Conservation (phyloP, 2,329 filamentous ascomycete species). For the Fusarium concolor region DNA sequence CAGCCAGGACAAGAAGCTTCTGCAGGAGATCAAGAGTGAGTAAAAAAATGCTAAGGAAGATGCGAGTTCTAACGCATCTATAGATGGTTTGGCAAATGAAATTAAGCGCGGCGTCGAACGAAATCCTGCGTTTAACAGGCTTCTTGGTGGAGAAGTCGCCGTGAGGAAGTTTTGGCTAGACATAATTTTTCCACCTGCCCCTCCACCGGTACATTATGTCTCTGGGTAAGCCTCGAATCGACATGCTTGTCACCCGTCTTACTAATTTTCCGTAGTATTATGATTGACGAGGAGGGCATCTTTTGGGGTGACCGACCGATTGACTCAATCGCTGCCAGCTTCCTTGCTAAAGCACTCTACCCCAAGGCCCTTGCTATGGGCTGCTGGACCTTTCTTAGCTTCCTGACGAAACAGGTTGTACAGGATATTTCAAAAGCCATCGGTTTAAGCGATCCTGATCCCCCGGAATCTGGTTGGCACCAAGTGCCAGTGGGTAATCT, state of each 20-base stretch:
- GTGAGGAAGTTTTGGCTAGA: constrained; percentile 69
- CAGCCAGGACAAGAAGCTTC: constrained; percentile 63
- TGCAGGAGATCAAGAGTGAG: constrained; percentile 62
- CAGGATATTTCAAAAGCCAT: constrained; percentile 58
- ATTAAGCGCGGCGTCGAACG: constrained; percentile 54
- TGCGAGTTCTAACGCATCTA: constrained; percentile 25
- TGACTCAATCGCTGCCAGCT: constrained; percentile 59
- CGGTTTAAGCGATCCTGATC: constrained; percentile 52
- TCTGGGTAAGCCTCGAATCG: constrained; percentile 63
- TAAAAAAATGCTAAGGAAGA: not conserved
- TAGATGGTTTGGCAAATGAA: constrained; percentile 50
- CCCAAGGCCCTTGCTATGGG: constrained; percentile 64
- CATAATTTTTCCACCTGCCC: constrained; percentile 67
- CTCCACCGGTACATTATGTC: constrained; percentile 69
- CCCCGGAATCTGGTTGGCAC: constrained; percentile 50
- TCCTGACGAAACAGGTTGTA: constrained; percentile 60
- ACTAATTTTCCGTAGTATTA: constrained; percentile 56
- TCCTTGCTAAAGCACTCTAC: constrained; percentile 63
- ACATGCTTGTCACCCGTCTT: not conserved
- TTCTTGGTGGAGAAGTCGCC: constrained; percentile 60
- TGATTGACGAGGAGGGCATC: constrained; percentile 62
- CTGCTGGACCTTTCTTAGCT: constrained; percentile 63
- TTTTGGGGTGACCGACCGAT: constrained; percentile 61
- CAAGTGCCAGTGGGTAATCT: constrained; percentile 44
- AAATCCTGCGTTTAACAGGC: constrained; percentile 55